Conservation (phyloP, 1,139 yeast species). For the Scheffersomyces segobiensis region DNA sequence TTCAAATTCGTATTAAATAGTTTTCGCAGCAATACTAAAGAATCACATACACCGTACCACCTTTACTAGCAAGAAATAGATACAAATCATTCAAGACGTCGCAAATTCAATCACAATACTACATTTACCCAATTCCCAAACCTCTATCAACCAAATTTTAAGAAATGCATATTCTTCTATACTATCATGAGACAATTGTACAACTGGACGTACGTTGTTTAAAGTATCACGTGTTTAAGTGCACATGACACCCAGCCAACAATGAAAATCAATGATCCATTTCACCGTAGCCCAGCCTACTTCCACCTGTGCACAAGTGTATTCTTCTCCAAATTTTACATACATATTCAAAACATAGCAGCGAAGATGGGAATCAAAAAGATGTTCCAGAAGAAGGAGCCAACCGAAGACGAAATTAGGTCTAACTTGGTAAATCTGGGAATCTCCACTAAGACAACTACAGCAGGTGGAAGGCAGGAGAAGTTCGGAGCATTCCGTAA, state of each 20-base stretch:
- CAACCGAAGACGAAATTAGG: constrained; percentile 56
- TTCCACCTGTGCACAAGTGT: neutral
- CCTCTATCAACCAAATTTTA: too few relatives aligned
- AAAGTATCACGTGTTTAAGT: too few relatives aligned
- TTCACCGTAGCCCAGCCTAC: neutral
- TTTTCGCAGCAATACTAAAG: neutral
- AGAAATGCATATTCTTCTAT: too few relatives aligned
- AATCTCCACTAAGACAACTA: constrained; percentile 43
- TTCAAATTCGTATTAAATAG: too few relatives aligned
- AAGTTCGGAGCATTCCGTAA: constrained; percentile 67
- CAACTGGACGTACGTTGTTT: too few relatives aligned
- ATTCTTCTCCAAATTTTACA: neutral
- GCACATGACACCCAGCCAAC: neutral
- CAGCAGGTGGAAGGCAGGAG: constrained; percentile 37
- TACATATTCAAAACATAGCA: neutral
- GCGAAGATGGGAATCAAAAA: constrained; percentile 46
- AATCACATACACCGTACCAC: too few relatives aligned
- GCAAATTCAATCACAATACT: too few relatives aligned
- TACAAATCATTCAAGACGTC: neutral
- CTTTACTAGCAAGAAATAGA: neutral
- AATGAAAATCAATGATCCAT: neutral
- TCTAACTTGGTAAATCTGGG: constrained; percentile 55
- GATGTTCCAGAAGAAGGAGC: constrained; percentile 62
- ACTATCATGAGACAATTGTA: too few relatives aligned
- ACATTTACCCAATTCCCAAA: too few relatives aligned